phyloP scores from a whole-genome alignment of 129 eudicot species.

The Saposhnikovia divaricata region DNA sequence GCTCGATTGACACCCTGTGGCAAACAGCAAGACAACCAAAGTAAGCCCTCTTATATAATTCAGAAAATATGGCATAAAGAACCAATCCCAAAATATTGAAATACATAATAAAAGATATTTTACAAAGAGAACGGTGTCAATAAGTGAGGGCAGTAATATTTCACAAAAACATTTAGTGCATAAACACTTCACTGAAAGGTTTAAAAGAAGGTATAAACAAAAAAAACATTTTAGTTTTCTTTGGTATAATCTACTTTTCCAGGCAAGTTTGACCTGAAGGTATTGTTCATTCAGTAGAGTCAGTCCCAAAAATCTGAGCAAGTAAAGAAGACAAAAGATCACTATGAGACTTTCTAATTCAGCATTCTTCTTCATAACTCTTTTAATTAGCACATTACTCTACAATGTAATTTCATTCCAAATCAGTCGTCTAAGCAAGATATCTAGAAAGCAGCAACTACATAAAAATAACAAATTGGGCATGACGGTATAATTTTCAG shows the following conservation, averaged over 20 bases:
- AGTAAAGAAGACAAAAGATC: background rate
- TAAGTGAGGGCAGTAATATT: background rate
- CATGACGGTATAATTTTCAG: no score
- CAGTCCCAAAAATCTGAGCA: background rate
- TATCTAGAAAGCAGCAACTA: background rate
- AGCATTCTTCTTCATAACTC: background rate
- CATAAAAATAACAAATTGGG: background rate
- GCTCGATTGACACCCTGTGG: slow-evolving; percentile 95
- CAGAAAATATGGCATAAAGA: background rate
- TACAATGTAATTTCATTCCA: background rate
- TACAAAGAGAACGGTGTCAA: background rate
- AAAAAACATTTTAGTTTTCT: background rate
- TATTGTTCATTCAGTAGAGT: background rate
- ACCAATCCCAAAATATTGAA: background rate
- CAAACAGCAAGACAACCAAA: slow-evolving; percentile 8
- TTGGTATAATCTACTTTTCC: background rate
- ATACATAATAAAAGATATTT: background rate
- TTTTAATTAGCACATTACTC: background rate
- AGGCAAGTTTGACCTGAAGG: background rate
- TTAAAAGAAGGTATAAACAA: background rate
- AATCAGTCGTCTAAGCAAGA: background rate
- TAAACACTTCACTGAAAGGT: background rate
- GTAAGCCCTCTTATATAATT: background rate
- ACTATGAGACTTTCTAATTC: background rate
- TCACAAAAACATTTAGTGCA: background rate